Conservation (phyloP, 306 rosid species). For the Trifolium fragiferum region DNA sequence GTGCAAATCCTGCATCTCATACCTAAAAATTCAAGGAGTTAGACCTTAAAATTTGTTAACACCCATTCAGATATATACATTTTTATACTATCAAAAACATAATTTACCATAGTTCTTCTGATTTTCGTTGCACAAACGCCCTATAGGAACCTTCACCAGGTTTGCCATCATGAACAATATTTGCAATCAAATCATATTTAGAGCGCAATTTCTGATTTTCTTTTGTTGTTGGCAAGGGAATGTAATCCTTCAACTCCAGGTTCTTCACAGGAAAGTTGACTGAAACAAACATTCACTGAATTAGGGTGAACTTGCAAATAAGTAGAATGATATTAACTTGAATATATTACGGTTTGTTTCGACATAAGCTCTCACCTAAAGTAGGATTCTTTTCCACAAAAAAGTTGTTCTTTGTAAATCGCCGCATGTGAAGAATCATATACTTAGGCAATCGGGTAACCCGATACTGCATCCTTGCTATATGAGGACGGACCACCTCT, state of each 20-base stretch:
- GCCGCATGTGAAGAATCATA: slow-evolving; percentile 86
- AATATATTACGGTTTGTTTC: slow-evolving; percentile 7
- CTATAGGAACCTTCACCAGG: slow-evolving; percentile 88
- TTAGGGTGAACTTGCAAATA: slow-evolving; percentile 33
- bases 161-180: slow-evolving; percentile 93
- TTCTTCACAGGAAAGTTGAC: slow-evolving; percentile 98
- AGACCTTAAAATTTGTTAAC: slow-evolving; percentile 27
- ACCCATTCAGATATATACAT: not conserved
- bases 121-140: slow-evolving; percentile 90
- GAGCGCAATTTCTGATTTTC: slow-evolving; percentile 74
- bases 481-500: slow-evolving; percentile 90
- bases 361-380: slow-evolving; percentile 56
- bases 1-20: slow-evolving; percentile 95
- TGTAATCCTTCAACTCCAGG: slow-evolving; percentile 94
- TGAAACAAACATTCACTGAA: slow-evolving; percentile 39
- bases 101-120: slow-evolving; percentile 85
- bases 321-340: slow-evolving; percentile 28
- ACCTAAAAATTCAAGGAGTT: slow-evolving; percentile 58
- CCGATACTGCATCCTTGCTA: slow-evolving; percentile 89
- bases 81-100: slow-evolving; percentile 7
- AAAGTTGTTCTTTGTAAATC: slow-evolving; percentile 94
- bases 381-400: slow-evolving; percentile 99
- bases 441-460: slow-evolving; percentile 87
- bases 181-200: slow-evolving; percentile 88
- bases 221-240: slow-evolving; percentile 80